Evolutionary conservation across 352 stramenopile species (phyloP), one percentile per base, ranked within the genome.

Genomic region (Globisporangium sylvaticum): DNA sequence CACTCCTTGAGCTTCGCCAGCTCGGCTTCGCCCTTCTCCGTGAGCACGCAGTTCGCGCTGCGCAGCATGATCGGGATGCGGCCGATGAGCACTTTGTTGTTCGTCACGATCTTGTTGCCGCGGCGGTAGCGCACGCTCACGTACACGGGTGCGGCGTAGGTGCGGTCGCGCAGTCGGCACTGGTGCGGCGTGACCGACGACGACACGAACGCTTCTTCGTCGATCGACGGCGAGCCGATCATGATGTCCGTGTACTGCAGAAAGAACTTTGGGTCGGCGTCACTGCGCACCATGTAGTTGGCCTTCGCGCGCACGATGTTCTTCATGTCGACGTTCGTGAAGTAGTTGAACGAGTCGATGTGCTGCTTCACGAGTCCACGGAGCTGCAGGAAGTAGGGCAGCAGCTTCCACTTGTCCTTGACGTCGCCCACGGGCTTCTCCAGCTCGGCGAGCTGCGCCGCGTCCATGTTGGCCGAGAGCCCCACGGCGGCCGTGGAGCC

Each of bases 291-390:
- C 65, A 93, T 89, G 70, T 92, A 87, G 73, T 98, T 98, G 55
- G 85, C 86, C 78, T 97, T 92, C 46, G 95, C 93, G 68, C 89
- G 89, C 70, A 99, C 96, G 66, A 99, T 99, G 79, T 99, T 98
- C 69, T 98, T 97, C 76, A 99, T 98, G 77, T 99, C 97, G 0
- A 98, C 90, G 69, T 94, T 95, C 22, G 99, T 97, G 72, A 99
- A 99, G 87, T 99, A 98, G 90, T 99, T 88, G 81, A 98, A 99
- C 61, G 97, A 99, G 84, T 99, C 97, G 77, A 99, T 99, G 80
- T 99, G 98, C 77, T 99, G 98, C 77, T 97, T 97, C 32, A 98
- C 91, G 60, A 98, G 81, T 0, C 92, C 92, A 37, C 91, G 90
- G 39, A 95, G 77, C 68, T 97, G 88, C 58, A 99, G 81, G 70